Conservation (phyloP, 225 moss, liverwort and hornwort genomes). For the Thuidium tamariscinum region DNA sequence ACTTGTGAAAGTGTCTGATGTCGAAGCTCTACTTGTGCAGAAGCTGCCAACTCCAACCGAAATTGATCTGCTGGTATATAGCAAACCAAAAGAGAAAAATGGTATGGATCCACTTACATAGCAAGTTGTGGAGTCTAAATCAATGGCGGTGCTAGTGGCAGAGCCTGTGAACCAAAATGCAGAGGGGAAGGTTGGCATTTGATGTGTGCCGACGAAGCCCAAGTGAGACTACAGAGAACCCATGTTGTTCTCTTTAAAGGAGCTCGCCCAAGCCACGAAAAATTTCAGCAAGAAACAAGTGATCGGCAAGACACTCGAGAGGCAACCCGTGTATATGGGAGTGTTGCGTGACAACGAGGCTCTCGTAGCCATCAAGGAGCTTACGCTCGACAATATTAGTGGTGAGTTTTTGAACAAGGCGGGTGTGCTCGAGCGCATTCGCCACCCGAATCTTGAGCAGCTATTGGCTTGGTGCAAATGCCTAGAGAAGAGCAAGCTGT, state of each 20-base stretch:
- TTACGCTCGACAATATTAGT: slow-evolving; percentile 10
- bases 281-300: slow-evolving; percentile 21
- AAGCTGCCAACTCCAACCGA: background rate
- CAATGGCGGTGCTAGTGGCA: background rate
- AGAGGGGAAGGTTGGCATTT: background rate
- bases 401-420: slow-evolving; percentile 24
- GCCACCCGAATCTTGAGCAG: slow-evolving; percentile 31
- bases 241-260: slow-evolving; percentile 19
- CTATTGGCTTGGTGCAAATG: slow-evolving; percentile 32
- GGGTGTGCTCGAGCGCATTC: slow-evolving; percentile 15
- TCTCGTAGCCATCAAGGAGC: slow-evolving; percentile 23
- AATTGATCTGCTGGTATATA: background rate
- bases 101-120: background rate
- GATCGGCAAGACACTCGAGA: slow-evolving; percentile 12
- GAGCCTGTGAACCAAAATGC: slow-evolving; percentile 13
- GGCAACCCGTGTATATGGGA: slow-evolving; percentile 17
- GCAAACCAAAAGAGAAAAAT: background rate
- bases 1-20: background rate
- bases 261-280: slow-evolving; percentile 29
- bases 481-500: slow-evolving; percentile 16
- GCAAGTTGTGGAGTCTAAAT: background rate
- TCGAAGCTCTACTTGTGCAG: background rate
- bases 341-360: slow-evolving; percentile 17
- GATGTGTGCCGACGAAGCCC: slow-evolving; percentile 15
- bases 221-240: slow-evolving; percentile 22